phyloP scores from a whole-genome alignment of 1,139 yeast species.

The Sugiyamaella sp. region DNA sequence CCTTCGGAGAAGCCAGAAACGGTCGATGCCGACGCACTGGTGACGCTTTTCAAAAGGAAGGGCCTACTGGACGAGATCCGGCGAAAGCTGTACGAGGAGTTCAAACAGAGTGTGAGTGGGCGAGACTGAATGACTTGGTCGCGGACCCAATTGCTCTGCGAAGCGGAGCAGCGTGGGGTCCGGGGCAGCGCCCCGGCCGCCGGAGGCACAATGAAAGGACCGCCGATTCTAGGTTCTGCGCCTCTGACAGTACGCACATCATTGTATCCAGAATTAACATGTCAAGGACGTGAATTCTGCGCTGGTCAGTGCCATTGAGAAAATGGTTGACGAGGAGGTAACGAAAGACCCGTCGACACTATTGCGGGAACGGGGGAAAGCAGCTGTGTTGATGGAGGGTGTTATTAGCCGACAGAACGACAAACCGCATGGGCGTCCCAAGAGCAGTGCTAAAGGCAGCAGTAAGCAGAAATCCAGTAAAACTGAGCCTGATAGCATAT shows the following conservation, averaged over 20 bases:
- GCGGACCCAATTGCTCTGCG: too few relatives aligned
- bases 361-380: constrained; percentile 36
- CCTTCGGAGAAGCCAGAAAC: neutral
- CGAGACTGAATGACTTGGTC: too few relatives aligned
- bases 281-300: constrained; percentile 31
- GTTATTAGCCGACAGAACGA: constrained; percentile 32
- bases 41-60: constrained; percentile 37
- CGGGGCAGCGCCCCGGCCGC: too few relatives aligned
- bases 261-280: too few relatives aligned
- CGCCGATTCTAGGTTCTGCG: too few relatives aligned
- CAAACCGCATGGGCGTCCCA: constrained; percentile 15
- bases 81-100: constrained; percentile 34
- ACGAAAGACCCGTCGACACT: constrained; percentile 33
- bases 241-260: too few relatives aligned
- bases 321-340: constrained; percentile 37
- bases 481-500: constrained; percentile 26
- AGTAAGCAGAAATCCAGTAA: constrained; percentile 3
- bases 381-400: constrained; percentile 40
- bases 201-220: too few relatives aligned
- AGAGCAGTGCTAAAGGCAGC: neutral
- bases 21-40: constrained; percentile 12
- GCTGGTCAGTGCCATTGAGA: constrained; percentile 32
- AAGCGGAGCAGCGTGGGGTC: neutral
- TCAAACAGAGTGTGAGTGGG: constrained; percentile 37
- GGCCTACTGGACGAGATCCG: constrained; percentile 41